phyloP scores from a whole-genome alignment of 2,329 filamentous ascomycete species.

The Calonectria ilicicola region DNA sequence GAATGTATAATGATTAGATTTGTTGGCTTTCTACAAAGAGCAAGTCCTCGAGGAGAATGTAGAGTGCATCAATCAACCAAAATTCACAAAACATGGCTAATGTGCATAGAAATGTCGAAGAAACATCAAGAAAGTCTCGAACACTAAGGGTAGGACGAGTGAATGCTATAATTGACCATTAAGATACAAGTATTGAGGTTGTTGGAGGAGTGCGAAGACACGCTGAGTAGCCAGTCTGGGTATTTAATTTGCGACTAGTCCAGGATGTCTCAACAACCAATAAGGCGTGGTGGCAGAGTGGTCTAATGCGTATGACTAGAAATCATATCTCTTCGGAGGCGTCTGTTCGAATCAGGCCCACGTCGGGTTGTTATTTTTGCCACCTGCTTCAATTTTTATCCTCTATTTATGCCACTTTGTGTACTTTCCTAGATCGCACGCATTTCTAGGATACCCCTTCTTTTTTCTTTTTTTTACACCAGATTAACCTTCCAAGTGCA shows the following conservation, averaged over 20 bases:
- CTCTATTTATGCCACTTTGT: neutral
- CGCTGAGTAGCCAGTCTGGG: neutral
- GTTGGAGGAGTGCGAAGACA: too few relatives aligned
- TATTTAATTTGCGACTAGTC: neutral
- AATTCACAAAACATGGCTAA: too few relatives aligned
- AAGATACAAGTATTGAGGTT: too few relatives aligned
- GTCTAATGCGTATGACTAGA: conserved; percentile 46
- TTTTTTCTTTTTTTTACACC: neutral
- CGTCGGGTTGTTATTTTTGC: conserved; percentile 35
- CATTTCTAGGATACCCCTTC: conserved; percentile 14
- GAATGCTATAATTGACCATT: too few relatives aligned
- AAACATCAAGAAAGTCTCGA: too few relatives aligned
- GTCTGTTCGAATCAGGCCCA: conserved; percentile 45
- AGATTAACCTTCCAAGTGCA: neutral
- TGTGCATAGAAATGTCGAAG: too few relatives aligned
- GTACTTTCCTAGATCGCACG: neutral
- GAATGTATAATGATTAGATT: too few relatives aligned
- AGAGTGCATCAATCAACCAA: too few relatives aligned
- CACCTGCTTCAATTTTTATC: too few relatives aligned
- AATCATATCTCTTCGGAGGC: conserved; percentile 44
- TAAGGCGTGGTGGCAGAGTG: conserved; percentile 43
- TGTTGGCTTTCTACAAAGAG: too few relatives aligned
- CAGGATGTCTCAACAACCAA: conserved; percentile 1
- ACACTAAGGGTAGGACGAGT: too few relatives aligned
- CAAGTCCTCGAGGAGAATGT: too few relatives aligned